A percentile compares a stretch with the other conserved stretches of the same genome.
Conservation (phyloP, 2,329 filamentous ascomycete genomes). For the Fusarium sp. region DNA sequence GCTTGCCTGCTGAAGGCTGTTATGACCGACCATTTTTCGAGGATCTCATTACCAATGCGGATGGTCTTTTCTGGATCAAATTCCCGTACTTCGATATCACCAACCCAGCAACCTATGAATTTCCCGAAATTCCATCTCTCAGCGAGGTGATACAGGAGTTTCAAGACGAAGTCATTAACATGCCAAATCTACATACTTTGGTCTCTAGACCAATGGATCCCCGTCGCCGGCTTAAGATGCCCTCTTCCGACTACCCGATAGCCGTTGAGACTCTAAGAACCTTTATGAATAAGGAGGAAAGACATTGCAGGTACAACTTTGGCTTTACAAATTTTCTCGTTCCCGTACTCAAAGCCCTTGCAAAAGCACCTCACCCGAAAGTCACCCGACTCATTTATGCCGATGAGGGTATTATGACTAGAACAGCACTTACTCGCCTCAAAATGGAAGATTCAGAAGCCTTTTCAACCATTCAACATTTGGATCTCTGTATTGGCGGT, state of each 20-base stretch:
- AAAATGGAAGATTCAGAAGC: neutral
- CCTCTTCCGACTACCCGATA: neutral
- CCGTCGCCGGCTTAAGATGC: neutral
- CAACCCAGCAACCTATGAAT: too few species aligned
- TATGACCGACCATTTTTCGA: neutral
- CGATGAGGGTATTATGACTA: neutral
- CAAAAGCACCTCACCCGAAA: neutral
- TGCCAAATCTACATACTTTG: slow-evolving; percentile 15
- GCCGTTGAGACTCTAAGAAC: neutral
- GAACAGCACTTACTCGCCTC: neutral
- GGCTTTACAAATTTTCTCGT: slow-evolving; percentile 9
- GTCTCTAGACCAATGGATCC: slow-evolving; percentile 19
- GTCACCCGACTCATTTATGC: slow-evolving; percentile 11
- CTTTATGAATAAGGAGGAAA: neutral
- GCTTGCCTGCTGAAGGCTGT: too few species aligned
- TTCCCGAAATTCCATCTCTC: too few species aligned
- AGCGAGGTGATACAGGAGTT: neutral
- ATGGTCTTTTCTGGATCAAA: neutral
- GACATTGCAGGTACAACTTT: neutral
- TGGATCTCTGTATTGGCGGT: slow-evolving; percentile 15
- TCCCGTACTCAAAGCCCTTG: neutral
- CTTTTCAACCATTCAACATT: slow-evolving; percentile 1
- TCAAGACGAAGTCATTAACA: neutral
- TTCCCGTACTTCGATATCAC: neutral
- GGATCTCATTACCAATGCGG: neutral